Percentiles rank a stretch among this genome's conserved stretches.
Conservation (phyloP, 306 rosid species). For the Dalbergia cochinchinensis region DNA sequence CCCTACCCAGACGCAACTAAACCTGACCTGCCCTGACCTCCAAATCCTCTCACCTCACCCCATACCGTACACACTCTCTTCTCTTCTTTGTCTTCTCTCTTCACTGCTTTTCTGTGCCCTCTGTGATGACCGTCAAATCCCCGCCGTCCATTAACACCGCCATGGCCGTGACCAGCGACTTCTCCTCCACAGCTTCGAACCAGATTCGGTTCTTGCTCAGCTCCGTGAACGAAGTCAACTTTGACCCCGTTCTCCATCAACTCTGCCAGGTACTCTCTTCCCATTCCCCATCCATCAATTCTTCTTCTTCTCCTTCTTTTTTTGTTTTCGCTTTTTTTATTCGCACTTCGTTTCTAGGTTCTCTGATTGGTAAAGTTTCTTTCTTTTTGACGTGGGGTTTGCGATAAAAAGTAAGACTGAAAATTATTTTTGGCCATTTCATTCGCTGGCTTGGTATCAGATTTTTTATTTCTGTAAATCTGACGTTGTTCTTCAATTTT, state of each 20-base stretch:
- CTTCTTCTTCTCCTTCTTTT: background rate
- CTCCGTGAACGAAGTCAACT: conserved; percentile 74
- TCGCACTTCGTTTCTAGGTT: background rate
- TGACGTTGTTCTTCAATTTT: background rate
- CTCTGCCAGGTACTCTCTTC: conserved; percentile 68
- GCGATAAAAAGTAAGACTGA: background rate
- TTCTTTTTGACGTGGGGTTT: background rate
- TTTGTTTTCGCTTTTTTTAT: background rate
- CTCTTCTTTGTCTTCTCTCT: background rate
- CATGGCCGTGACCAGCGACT: conserved; percentile 68
- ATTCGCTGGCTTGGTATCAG: background rate
- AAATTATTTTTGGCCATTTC: background rate
- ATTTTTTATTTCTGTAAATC: background rate
- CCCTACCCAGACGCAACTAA: background rate
- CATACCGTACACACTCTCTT: background rate
- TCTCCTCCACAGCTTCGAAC: conserved; percentile 66
- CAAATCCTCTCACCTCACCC: background rate
- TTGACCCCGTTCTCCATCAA: conserved; percentile 75
- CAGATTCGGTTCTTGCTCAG: conserved; percentile 92
- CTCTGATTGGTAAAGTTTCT: background rate
- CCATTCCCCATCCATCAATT: background rate
- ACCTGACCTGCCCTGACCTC: background rate
- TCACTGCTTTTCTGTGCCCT: background rate
- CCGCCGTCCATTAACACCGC: background rate
- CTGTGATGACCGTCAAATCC: conserved; percentile 25